Base-by-base conservation (phyloP, 805 yeast genomes). In the Ogataea wickerhamii region DNA sequence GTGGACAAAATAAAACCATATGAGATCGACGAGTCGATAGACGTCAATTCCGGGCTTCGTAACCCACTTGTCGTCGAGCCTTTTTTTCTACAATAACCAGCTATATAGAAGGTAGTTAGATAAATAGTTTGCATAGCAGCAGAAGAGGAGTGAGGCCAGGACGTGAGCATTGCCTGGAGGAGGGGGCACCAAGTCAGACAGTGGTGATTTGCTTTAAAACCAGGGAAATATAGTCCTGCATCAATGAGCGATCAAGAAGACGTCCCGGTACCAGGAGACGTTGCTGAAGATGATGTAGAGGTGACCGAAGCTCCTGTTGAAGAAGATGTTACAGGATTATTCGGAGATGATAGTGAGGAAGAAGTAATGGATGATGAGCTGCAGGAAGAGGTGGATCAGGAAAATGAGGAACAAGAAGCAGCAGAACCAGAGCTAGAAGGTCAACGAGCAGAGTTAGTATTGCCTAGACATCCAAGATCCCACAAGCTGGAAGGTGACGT, bases 381-480 rank as follows among this genome's bases (percentile, higher is more conserved):
- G 28, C 22, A 6, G 25, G 43, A 36, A 40, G 43, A 32, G 37
- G 37, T 10, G 36, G 66, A 60, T 32, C 65, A 55, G 4, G 64
- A 58, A n/a, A 66, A 53, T 2, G 63, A 59, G 1, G 67, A 56
- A 3, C 69, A 53, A 4, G 64, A 56, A 22, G 65, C 59, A 28
- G 66, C 59, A 4, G 66, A 58, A 31, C 54, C 43, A n/a, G 56
- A 51, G 16, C 58, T 48, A 13, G 44, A 44, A 28, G 23, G 55
- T 1, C 57, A 49, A 19, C 64, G 55, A 38, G 68, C 54, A 44
- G 74, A 58, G 58, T 62, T 54, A 54, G 68, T 48, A 57, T 61
- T 64, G 55, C 83, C 71, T 45, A 74, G 73, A 56, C 80, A 75
- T 52, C 70, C 79, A 2, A 58, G 65, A 38, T 58, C 72, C 6